Base-by-base conservation (phyloP, 805 yeast genomes). In the Metschnikowia aberdeeniae region DNA sequence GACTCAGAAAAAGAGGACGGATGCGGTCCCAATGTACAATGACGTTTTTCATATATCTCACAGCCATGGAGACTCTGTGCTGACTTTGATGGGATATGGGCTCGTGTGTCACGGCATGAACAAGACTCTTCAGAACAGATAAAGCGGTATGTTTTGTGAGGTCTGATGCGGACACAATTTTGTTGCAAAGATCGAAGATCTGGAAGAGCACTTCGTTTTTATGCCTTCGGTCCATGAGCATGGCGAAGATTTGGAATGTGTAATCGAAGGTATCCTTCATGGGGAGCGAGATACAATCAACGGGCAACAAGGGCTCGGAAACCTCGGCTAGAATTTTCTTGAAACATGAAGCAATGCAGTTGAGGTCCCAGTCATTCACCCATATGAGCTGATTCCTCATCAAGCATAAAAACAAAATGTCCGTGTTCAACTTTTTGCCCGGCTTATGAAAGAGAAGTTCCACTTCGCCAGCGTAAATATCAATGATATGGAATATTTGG, bases 91-190 rank as follows among this genome's bases (percentile, higher is more conserved):
- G 56, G 40, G 67, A 62, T 11, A 62, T 47, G 22, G 62, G 42
- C 52, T 77, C 77, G 36, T 83, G 83, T 45, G 83, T 74, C 28
- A 85, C 53, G 11, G 84, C 73, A 14, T 82, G 79, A 7, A 78
- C 69, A 35, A 83, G 56, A 22, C 78, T 66, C 51, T 70, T 74
- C 36, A 83, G 64, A 19, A 78, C 50, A 5, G 75, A 56, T 8
- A 56, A 42, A 11, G 72, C 49, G 10, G 65, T 63, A 34, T 55
- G 58, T n/a, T 39, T 40, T 6, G 57, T 53, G 20, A 36, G 27
- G 32, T 29, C 22, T 29, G 55, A 27, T 36, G 68, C 62, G 3
- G 57, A 48, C n/a, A 77, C 57, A 10, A 80, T 64, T 11, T 66
- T 62, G n/a, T 46, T 32, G 47, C 66, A 63, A 29, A 70, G 53